A percentile compares a stretch with the other conserved stretches of the same genome.
phyloP scores from a whole-genome alignment of 164 flowering plant genomes.

The Houttuynia cordata region DNA sequence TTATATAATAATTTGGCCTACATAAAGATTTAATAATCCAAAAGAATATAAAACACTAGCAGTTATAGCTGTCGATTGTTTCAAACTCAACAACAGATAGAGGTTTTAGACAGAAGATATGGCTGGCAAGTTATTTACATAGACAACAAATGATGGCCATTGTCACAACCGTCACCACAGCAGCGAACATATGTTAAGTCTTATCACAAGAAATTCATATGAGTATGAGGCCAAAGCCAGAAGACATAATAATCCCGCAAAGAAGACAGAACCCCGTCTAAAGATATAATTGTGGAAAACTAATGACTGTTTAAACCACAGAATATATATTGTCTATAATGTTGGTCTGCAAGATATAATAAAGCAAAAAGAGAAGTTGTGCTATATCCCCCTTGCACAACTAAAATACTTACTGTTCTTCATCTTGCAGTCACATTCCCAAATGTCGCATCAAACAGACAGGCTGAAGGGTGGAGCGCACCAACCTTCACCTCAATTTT shows the following conservation, averaged over 20 bases:
- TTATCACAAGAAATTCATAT: no score
- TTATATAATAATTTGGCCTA: no score
- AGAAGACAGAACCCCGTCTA: neutral
- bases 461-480: conserved; percentile 4
- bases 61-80: no score
- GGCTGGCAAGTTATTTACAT: no score
- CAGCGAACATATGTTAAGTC: no score
- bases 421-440: conserved; percentile 21
- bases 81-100: no score
- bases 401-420: conserved; percentile 38
- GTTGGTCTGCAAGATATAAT: conserved; percentile 14
- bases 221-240: no score
- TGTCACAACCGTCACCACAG: no score
- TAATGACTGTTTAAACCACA: neutral
- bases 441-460: conserved; percentile 10
- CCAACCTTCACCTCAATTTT: neutral
- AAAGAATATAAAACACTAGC: no score
- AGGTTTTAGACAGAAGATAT: no score
- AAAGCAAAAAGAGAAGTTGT: conserved; percentile 15
- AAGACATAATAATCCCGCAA: neutral
- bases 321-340: conserved; percentile 7
- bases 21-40: no score
- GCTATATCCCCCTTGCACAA: conserved; percentile 17
- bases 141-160: no score
- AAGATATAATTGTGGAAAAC: neutral